Base-by-base conservation (phyloP, 2,329 filamentous ascomycete species). In the Sphaerulina vaccinii region DNA sequence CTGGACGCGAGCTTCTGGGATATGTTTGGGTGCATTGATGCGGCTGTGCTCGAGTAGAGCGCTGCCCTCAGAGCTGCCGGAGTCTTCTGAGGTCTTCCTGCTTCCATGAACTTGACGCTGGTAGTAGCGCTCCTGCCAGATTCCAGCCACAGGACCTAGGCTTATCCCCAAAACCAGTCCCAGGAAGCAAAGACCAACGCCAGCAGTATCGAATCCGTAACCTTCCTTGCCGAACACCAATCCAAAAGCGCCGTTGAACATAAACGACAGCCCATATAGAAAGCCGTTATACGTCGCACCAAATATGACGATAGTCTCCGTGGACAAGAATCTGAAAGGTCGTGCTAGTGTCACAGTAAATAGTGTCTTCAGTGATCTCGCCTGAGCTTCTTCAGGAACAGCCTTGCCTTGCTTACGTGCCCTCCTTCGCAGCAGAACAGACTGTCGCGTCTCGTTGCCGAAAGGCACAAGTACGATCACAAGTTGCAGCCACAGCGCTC, bases 271-370 rank as follows among this genome's bases (percentile, higher is more conserved):
- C 1, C 75, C 75, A 43, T 78, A 78, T 2, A 78, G 63, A 52
- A 75, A 77, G 3, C 73, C 75, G 41, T 78, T 78, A 59, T 76
- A 78, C 1, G 75, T 58, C 2, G 75, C 75, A n/a, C 68, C 70
- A 29, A 75, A 75, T 13, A 74, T 69, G 23, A 76, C 71, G 37
- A 78, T 78, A 29, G 74, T 72, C 57, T 78, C 75, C 1, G 73
- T 71, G 10, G 66, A 68, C 2, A 78, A 56, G 43, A 78, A 77
- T 1, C 72, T 65, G 51, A 78, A 76, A 0, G 76, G 76, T n/a
- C 76, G 63, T 18, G 70, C 67, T 5, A 78, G 65, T 7, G 75
- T 69, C 4, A 71, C 68, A 2, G 66, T 62, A 47, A 77, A 74
- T 3, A 77, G 59, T 32, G 73, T 67, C 18, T 64, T 68, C 3